These are phyloP conservation scores for Castanea sativa DNA, from an alignment of 306 rosid species.

Conservation along the genomic window DNA sequence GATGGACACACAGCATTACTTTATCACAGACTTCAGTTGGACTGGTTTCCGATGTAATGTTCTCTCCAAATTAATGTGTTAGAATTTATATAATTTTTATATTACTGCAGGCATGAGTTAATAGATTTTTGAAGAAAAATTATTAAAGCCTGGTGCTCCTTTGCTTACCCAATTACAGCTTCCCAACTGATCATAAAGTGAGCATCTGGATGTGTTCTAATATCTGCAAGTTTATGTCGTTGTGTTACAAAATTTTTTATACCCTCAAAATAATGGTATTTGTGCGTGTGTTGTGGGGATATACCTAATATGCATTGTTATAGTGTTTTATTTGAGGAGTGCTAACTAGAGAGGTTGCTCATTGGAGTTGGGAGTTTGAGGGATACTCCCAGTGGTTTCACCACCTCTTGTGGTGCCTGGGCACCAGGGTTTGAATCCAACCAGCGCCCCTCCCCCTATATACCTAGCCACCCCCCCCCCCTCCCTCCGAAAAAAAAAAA, in stretches of 20 bases:
- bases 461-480: no score
- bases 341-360: no score
- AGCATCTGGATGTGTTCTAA: background rate
- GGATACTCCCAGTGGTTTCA: no score
- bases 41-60: conserved; percentile 92
- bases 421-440: no score
- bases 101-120: background rate
- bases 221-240: background rate
- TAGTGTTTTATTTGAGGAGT: background rate
- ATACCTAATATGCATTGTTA: background rate
- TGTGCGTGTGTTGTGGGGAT: background rate
- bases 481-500: background rate
- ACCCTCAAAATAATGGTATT: background rate
- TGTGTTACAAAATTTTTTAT: background rate
- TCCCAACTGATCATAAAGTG: background rate
- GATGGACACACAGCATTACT: conserved; percentile 98
- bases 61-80: conserved; percentile 1
- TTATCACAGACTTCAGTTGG: conserved; percentile 93
- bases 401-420: no score
- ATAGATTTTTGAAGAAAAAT: conserved; percentile 1
- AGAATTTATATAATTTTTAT: conserved; percentile 3
- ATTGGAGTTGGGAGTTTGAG: no score
- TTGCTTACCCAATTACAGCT: background rate
- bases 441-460: no score
- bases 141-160: background rate